Percentiles rank a stretch among this genome's conserved stretches.
These are phyloP conservation scores for Melaleuca quinquenervia DNA, from an alignment of 345 rosid species.

Conservation along the genomic window DNA sequence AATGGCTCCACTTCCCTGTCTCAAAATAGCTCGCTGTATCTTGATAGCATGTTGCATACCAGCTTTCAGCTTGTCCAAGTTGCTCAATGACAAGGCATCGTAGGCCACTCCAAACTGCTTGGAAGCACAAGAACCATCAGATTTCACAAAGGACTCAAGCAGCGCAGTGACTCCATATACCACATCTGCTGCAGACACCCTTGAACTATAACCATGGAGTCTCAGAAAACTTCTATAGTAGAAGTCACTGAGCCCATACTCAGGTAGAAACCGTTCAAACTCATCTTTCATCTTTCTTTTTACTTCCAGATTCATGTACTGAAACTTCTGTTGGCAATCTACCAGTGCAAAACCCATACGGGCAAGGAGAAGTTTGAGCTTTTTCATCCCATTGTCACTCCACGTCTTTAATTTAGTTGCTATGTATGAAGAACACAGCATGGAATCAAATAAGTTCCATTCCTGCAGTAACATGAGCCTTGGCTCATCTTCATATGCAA, in stretches of 20 bases:
- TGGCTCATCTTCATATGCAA: conserved; percentile 88
- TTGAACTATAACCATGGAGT: conserved; percentile 88
- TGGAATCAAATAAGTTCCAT: conserved; percentile 94
- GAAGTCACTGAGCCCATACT: conserved; percentile 79
- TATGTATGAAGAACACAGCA: conserved; percentile 84
- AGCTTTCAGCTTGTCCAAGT: conserved; percentile 54
- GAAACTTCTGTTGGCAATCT: conserved; percentile 95
- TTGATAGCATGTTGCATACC: conserved; percentile 97
- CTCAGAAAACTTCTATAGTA: conserved; percentile 78
- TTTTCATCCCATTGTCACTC: conserved; percentile 94
- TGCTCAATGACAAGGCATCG: conserved; percentile 79
- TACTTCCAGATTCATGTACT: conserved; percentile 82
- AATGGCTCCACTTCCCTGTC: conserved; percentile 93
- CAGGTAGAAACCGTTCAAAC: conserved; percentile 77
- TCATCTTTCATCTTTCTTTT: conserved; percentile 86
- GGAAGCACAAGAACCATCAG: conserved; percentile 75
- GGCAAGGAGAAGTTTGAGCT: conserved; percentile 89
- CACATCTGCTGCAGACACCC: conserved; percentile 93
- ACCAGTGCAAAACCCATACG: conserved; percentile 93
- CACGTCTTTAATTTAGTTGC: conserved; percentile 88
- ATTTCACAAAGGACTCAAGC: conserved; percentile 79
- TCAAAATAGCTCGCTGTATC: conserved; percentile 77
- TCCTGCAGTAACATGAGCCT: conserved; percentile 83
- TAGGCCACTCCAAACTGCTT: conserved; percentile 88
- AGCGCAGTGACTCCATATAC: conserved; percentile 92